These are phyloP conservation scores for Nicotiana otophora DNA, from an alignment of 257 asterid species.

Conservation along the genomic window DNA sequence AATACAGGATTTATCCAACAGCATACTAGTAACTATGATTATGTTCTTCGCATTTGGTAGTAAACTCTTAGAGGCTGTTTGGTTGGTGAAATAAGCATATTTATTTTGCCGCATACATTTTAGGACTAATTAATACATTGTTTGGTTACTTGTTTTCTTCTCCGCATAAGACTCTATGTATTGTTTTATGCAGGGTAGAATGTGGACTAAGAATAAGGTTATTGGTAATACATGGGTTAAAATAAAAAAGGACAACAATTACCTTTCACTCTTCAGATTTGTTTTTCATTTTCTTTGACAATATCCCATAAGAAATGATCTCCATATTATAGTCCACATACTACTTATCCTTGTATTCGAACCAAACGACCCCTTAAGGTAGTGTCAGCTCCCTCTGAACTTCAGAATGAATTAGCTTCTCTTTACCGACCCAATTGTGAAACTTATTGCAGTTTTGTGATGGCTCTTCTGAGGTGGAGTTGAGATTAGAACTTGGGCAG, in stretches of 20 bases:
- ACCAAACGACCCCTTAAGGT: neutral
- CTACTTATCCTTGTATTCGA: neutral
- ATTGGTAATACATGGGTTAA: no score
- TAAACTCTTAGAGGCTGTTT: neutral
- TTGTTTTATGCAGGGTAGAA: neutral
- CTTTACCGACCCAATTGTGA: neutral
- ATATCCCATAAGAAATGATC: neutral
- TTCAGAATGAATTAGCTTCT: neutral
- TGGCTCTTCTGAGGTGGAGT: slow-evolving; percentile 74
- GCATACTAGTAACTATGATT: neutral
- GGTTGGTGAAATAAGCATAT: neutral
- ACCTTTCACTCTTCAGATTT: neutral
- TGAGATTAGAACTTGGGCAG: slow-evolving; percentile 69
- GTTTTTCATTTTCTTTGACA: neutral
- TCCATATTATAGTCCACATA: no score
- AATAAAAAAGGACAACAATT: neutral
- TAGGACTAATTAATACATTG: neutral
- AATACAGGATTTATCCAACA: neutral
- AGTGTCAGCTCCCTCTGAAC: neutral
- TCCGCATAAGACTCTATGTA: neutral
- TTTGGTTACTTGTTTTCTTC: neutral
- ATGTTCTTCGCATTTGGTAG: neutral
- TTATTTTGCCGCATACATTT: neutral
- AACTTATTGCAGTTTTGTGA: slow-evolving; percentile 56
- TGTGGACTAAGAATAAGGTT: neutral